Evolutionary conservation across 2,329 filamentous ascomycete genomes (phyloP).

Genomic region (Diaporthe caulivora): DNA sequence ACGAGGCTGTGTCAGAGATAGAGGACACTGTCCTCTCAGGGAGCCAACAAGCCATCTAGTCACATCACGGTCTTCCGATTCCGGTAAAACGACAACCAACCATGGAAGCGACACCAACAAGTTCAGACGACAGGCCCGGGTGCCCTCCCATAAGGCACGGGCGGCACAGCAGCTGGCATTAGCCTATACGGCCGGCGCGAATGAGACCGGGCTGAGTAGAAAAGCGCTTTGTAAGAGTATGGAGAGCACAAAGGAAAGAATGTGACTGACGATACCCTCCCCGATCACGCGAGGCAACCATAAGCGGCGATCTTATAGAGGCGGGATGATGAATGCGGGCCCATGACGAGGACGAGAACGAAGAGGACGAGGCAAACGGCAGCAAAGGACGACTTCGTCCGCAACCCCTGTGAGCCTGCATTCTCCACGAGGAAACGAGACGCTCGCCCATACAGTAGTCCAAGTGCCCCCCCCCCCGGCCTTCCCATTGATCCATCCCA

Average conservation of each 20-base stretch:
- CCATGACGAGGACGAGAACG: not conserved
- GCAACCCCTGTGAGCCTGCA: not conserved
- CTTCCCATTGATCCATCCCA: not conserved
- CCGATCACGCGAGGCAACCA: conserved; percentile 7
- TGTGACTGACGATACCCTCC: conserved; percentile 17
- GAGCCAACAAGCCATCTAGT: not conserved
- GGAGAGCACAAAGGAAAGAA: not conserved
- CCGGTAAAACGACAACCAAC: not conserved
- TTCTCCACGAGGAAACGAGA: not conserved
- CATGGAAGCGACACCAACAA: not conserved
- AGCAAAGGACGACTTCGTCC: not conserved
- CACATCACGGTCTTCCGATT: conserved; percentile 10
- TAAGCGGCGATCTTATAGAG: conserved; percentile 29
- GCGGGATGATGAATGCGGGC: not conserved
- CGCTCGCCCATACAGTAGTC: not conserved
- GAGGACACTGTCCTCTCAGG: not conserved
- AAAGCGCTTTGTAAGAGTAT: not conserved
- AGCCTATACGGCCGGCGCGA: not conserved
- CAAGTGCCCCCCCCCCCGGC: not conserved
- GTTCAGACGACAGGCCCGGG: not conserved
- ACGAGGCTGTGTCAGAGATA: conserved; percentile 29
- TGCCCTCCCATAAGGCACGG: not conserved
- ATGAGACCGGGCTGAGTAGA: not conserved
- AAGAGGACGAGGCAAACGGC: not conserved
- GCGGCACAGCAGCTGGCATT: conserved; percentile 1